phyloP scores from a whole-genome alignment of 2,329 filamentous ascomycete species.

The Tolypocladium ophioglossoides region DNA sequence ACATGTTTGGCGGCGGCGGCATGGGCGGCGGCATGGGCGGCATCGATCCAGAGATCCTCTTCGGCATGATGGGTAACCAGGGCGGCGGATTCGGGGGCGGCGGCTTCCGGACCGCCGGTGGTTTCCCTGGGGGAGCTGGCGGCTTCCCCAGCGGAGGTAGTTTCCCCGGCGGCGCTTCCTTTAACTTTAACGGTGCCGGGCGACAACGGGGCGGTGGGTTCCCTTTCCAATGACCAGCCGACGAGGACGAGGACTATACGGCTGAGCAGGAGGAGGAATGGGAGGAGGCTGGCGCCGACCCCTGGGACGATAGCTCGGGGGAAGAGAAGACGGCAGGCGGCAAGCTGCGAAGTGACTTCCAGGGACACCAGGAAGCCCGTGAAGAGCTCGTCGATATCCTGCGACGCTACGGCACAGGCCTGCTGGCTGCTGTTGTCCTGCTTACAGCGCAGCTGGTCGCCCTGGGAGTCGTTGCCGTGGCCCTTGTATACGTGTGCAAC shows the following conservation, averaged over 20 bases:
- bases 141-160: slow-evolving; percentile 34
- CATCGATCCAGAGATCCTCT: slow-evolving; percentile 69
- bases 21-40: slow-evolving; percentile 56
- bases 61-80: slow-evolving; percentile 72
- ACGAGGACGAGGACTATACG: slow-evolving; percentile 21
- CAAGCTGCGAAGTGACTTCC: slow-evolving; percentile 18
- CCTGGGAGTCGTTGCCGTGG: slow-evolving; percentile 22
- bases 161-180: slow-evolving; percentile 26
- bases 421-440: slow-evolving; percentile 34
- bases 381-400: slow-evolving; percentile 29
- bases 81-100: slow-evolving; percentile 28
- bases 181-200: slow-evolving; percentile 37
- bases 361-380: slow-evolving; percentile 21
- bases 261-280: slow-evolving; percentile 21
- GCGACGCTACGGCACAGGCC: slow-evolving; percentile 29
- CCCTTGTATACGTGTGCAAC: slow-evolving; percentile 30
- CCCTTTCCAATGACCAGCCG: slow-evolving; percentile 40
- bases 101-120: slow-evolving; percentile 39
- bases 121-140: slow-evolving; percentile 39
- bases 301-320: slow-evolving; percentile 9
- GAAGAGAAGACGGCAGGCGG: slow-evolving; percentile 8
- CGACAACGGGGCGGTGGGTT: slow-evolving; percentile 26
- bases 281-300: slow-evolving; percentile 10
- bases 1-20: slow-evolving; percentile 66
- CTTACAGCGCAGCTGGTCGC: slow-evolving; percentile 32